Evolutionary conservation across 73 alveolate species (phyloP).

Genomic region (Paramecium caudatum): DNA sequence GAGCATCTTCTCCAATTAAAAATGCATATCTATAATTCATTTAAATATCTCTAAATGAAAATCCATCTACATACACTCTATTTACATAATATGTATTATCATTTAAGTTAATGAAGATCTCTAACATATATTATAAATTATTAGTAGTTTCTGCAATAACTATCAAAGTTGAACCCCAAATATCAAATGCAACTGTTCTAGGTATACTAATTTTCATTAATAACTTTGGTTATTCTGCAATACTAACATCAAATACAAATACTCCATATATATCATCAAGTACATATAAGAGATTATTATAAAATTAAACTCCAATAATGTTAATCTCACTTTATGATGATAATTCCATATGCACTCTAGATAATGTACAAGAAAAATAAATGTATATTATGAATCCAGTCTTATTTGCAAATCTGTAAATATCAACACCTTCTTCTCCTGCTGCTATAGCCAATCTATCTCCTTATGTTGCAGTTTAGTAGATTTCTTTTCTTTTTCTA

Average conservation of each 20-base stretch:
- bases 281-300: not conserved
- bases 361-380: too few relatives aligned
- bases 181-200: conserved; percentile 49
- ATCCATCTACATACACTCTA: conserved; percentile 63
- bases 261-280: conserved; percentile 38
- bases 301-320: not conserved
- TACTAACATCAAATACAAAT: not conserved
- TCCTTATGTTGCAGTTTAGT: not conserved
- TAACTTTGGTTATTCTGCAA: not conserved
- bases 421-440: conserved; percentile 51
- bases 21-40: conserved; percentile 8
- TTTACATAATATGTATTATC: conserved; percentile 19
- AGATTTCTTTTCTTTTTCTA: not conserved
- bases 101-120: not conserved
- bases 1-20: conserved; percentile 59
- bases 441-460: conserved; percentile 7
- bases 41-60: conserved; percentile 22
- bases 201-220: conserved; percentile 30
- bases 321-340: too few relatives aligned
- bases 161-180: not conserved
- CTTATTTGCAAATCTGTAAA: not conserved
- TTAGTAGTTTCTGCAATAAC: conserved; percentile 43
- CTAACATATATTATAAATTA: conserved; percentile 45
- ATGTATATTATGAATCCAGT: too few relatives aligned
- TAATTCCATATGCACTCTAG: too few relatives aligned